Evolutionary conservation across 208 protist species (phyloP).

Genomic region (Kentomonas sorsogonicus): DNA sequence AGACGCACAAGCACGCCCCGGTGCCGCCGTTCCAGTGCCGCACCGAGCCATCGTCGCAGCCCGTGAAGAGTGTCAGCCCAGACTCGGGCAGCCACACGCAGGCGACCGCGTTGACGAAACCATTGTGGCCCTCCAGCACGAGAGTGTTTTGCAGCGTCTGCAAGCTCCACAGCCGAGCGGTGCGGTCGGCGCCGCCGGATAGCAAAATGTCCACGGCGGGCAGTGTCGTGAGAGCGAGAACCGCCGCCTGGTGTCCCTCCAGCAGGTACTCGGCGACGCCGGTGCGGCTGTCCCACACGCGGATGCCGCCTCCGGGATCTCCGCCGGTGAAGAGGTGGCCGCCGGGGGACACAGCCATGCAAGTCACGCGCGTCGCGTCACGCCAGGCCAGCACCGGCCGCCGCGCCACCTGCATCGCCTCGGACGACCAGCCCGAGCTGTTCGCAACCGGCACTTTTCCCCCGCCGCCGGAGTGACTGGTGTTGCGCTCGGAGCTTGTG

Average conservation of each 20-base stretch:
- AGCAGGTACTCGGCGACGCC: slow-evolving; percentile 24
- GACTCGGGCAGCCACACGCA: slow-evolving; percentile 17
- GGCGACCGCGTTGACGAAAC: slow-evolving; percentile 22
- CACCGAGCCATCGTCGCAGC: slow-evolving; percentile 49
- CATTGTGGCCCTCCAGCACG: slow-evolving; percentile 32
- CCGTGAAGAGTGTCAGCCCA: slow-evolving; percentile 35
- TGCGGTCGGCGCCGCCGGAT: slow-evolving; percentile 30
- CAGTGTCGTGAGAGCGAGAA: slow-evolving; percentile 23
- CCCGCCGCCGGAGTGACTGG: neutral
- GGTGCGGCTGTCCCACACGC: slow-evolving; percentile 42
- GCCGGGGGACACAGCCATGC: slow-evolving; percentile 19
- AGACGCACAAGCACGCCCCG: slow-evolving; percentile 37
- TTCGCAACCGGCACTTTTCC: too few species aligned
- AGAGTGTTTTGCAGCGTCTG: slow-evolving; percentile 32
- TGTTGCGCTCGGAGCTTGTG: too few species aligned
- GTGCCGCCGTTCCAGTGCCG: slow-evolving; percentile 38
- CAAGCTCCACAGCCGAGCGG: slow-evolving; percentile 36
- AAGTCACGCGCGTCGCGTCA: slow-evolving; percentile 20
- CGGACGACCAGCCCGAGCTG: neutral
- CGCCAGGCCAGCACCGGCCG: slow-evolving; percentile 34
- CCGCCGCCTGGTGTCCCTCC: slow-evolving; percentile 25
- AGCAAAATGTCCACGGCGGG: slow-evolving; percentile 21
- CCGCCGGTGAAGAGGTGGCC: slow-evolving; percentile 38
- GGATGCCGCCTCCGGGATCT: slow-evolving; percentile 24
- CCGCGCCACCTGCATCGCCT: slow-evolving; percentile 1